Base-by-base conservation (phyloP, 2,329 filamentous ascomycete genomes). In the Xylaria sp. region DNA sequence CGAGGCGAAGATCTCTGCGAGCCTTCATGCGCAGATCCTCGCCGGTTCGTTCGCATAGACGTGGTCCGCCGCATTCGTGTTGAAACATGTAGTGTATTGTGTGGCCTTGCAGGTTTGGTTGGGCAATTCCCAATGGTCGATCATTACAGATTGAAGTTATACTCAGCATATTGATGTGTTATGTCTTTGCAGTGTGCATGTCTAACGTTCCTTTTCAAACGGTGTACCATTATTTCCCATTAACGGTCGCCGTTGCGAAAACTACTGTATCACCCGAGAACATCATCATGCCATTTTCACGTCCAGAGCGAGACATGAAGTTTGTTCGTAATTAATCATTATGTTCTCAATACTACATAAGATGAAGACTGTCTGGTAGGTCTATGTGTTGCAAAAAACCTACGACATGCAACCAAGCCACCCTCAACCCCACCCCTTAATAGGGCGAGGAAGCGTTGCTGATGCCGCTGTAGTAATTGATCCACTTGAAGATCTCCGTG, bases 401-500 rank as follows among this genome's bases (percentile, higher is more conserved):
- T 1, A 47, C 29, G 44, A 53, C 20, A 39, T 51, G 22, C 33
- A 39, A 44, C 50, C 29, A 29, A 29, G 10, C 56, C 11, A 29
- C 25, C 29, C 4, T n/a, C 56, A 17, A 29, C 25, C 29, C 4
- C 25, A 17, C 44, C 3, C 15, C 22, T 39, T 75, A 75, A 65
- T 74, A 74, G 57, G 75, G 74, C 56, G 72, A 75, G 38, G 72
- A 63, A 31, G 73, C 72, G 47, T 75, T 73, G 66, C 74, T 75
- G 39, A 77, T 68, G 47, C 77, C 77, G 49, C 73, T 76, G 42
- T 87, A 83, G 72, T 84, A 83, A 77, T 91, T 91, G 72, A 91
- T 90, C 84, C 86, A 92, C 73, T 90, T 87, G 62, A 91, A 79
- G 55, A 92, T 89, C 13, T 87, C 86, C 50, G 83, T 85, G 75